phyloP scores from a whole-genome alignment of 306 rosid species.

The Ziziphus jujuba region DNA sequence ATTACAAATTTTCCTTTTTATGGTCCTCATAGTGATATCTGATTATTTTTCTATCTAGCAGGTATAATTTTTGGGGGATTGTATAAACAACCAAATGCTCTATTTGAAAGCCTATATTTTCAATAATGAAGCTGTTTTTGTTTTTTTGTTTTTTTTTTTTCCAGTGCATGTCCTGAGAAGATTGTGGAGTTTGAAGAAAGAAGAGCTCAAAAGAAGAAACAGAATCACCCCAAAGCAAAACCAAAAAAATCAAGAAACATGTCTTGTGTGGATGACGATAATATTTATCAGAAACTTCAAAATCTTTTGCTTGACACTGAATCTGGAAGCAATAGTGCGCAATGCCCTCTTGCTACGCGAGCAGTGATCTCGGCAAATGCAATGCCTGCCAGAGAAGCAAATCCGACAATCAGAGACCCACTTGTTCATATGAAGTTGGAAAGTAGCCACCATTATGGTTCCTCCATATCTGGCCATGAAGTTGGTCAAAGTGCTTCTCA shows the following conservation, averaged over 20 bases:
- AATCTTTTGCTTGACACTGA: constrained; percentile 51
- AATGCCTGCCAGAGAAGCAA: constrained; percentile 28
- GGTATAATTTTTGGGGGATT: no score
- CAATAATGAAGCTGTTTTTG: no score
- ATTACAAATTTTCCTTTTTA: background rate
- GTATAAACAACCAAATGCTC: no score
- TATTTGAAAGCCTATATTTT: no score
- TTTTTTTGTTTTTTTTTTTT: constrained; percentile 16
- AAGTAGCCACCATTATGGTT: constrained; percentile 16
- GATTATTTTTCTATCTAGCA: no score
- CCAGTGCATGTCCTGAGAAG: constrained; percentile 85
- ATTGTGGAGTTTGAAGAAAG: constrained; percentile 58
- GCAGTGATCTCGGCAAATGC: constrained; percentile 17
- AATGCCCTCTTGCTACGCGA: constrained; percentile 18
- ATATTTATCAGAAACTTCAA: constrained; percentile 53
- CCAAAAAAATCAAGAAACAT: constrained; percentile 48
- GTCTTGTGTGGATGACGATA: constrained; percentile 42
- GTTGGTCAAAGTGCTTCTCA: constrained; percentile 24
- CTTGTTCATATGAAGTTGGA: constrained; percentile 15
- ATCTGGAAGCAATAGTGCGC: constrained; percentile 30
- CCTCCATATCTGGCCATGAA: constrained; percentile 17
- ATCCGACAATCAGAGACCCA: constrained; percentile 21
- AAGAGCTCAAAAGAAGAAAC: constrained; percentile 49
- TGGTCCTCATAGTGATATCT: no score
- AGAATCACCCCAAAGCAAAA: constrained; percentile 43